Evolutionary conservation across 2,329 filamentous ascomycete species (phyloP).

Genomic region (Sporothrix pallida): DNA sequence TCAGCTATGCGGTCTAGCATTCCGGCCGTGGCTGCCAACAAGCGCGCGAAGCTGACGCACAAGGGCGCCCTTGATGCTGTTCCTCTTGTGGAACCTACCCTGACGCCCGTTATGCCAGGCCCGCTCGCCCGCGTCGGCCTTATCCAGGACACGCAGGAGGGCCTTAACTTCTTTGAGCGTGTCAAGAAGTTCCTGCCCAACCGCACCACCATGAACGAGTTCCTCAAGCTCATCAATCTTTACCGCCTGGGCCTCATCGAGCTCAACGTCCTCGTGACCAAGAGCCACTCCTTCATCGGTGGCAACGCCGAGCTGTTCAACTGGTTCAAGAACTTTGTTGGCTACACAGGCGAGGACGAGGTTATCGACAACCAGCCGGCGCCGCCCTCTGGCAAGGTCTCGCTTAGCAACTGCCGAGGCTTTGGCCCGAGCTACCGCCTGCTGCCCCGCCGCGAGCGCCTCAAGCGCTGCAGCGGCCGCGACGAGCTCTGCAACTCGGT

Average conservation of each 20-base stretch:
- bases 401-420: conserved; percentile 92
- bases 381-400: conserved; percentile 80
- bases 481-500: conserved; percentile 94
- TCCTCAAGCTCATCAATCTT: conserved; percentile 94
- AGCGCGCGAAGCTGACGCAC: conserved; percentile 78
- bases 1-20: conserved; percentile 46
- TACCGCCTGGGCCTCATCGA: conserved; percentile 94
- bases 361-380: conserved; percentile 78
- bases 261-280: conserved; percentile 78
- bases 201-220: conserved; percentile 90
- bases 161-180: conserved; percentile 91
- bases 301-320: conserved; percentile 86
- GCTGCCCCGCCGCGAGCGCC: conserved; percentile 82
- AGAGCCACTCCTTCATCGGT: conserved; percentile 84
- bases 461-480: conserved; percentile 90
- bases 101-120: conserved; percentile 86
- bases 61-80: conserved; percentile 65
- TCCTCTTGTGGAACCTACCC: conserved; percentile 76
- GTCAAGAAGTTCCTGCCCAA: conserved; percentile 97
- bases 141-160: conserved; percentile 77
- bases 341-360: conserved; percentile 76
- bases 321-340: conserved; percentile 86
- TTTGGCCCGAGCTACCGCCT: conserved; percentile 94
- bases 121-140: conserved; percentile 79
- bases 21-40: conserved; percentile 48